These are phyloP conservation scores for Corylus americana DNA, from an alignment of 306 rosid species.

Conservation along the genomic window DNA sequence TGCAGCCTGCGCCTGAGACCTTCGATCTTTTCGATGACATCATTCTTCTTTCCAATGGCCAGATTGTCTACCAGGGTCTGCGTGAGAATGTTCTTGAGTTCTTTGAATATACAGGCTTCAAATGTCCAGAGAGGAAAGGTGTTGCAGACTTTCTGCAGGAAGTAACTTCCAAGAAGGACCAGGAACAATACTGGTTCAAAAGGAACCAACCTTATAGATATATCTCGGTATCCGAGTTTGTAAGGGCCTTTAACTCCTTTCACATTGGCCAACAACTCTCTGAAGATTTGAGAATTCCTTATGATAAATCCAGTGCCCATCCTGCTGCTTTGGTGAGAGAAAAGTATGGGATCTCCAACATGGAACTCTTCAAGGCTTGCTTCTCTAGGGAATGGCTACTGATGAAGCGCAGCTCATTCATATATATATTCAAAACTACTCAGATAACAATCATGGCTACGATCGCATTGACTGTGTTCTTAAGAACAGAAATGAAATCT, in stretches of 20 bases:
- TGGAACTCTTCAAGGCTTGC: constrained; percentile 76
- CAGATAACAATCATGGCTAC: constrained; percentile 60
- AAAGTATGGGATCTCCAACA: constrained; percentile 63
- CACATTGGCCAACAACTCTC: constrained; percentile 52
- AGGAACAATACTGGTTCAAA: constrained; percentile 74
- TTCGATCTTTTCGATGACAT: constrained; percentile 43
- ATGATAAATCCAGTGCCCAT: constrained; percentile 49
- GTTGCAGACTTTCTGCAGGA: constrained; percentile 84
- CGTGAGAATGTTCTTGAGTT: constrained; percentile 58
- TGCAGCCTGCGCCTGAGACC: constrained; percentile 52
- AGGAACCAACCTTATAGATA: constrained; percentile 51
- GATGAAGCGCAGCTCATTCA: constrained; percentile 59
- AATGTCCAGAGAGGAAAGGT: constrained; percentile 84
- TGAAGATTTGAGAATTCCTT: constrained; percentile 51
- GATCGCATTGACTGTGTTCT: constrained; percentile 58
- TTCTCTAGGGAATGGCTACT: constrained; percentile 75
- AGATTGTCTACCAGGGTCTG: constrained; percentile 77
- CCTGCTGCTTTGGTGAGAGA: constrained; percentile 70
- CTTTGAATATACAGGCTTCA: constrained; percentile 55
- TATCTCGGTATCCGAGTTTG: constrained; percentile 60
- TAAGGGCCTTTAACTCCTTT: constrained; percentile 40
- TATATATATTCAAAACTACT: constrained; percentile 55
- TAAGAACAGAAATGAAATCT: constrained; percentile 63
- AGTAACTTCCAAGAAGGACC: constrained; percentile 84
- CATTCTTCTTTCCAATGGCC: constrained; percentile 73